phyloP scores from a whole-genome alignment of 805 yeast species.

The Candida krabiensis region DNA sequence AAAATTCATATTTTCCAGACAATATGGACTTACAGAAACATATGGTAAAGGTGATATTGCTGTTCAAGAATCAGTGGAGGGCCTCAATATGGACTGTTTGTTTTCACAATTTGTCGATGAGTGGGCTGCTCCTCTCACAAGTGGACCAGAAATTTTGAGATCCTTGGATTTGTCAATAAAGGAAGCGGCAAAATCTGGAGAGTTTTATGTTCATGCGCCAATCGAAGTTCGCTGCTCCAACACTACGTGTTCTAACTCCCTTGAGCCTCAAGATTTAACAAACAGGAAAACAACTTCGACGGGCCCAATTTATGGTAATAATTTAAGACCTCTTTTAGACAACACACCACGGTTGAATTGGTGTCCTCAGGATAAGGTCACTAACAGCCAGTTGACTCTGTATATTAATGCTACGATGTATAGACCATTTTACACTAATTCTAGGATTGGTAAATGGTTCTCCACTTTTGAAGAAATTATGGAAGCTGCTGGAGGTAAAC shows the following conservation, averaged over 20 bases:
- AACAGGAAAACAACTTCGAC: conserved; percentile 51
- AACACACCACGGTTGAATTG: conserved; percentile 69
- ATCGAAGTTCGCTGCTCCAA: conserved; percentile 93
- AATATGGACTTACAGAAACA: conserved; percentile 75
- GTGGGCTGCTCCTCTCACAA: conserved; percentile 90
- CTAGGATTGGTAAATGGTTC: conserved; percentile 80
- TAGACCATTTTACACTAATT: conserved; percentile 81
- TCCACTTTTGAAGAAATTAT: conserved; percentile 77
- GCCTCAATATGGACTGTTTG: conserved; percentile 92
- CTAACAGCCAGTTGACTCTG: conserved; percentile 77
- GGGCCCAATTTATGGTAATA: conserved; percentile 87
- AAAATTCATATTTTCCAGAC: conserved; percentile 78
- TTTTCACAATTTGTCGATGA: conserved; percentile 93
- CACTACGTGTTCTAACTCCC: conserved; percentile 51
- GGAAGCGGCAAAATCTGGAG: conserved; percentile 57
- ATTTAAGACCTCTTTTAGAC: conserved; percentile 77
- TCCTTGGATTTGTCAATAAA: conserved; percentile 62
- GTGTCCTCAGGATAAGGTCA: conserved; percentile 50
- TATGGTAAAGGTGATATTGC: conserved; percentile 57
- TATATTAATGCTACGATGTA: conserved; percentile 94
- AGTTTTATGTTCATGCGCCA: conserved; percentile 90
- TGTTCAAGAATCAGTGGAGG: conserved; percentile 80
- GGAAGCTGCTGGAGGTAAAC: conserved; percentile 82
- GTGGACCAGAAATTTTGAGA: conserved; percentile 70
- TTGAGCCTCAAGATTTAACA: conserved; percentile 45